Evolutionary conservation across 108 stramenopile genomes (phyloP), one percentile per base, ranked within the genome.

Genomic region (Fistulifera pelliculosa): DNA sequence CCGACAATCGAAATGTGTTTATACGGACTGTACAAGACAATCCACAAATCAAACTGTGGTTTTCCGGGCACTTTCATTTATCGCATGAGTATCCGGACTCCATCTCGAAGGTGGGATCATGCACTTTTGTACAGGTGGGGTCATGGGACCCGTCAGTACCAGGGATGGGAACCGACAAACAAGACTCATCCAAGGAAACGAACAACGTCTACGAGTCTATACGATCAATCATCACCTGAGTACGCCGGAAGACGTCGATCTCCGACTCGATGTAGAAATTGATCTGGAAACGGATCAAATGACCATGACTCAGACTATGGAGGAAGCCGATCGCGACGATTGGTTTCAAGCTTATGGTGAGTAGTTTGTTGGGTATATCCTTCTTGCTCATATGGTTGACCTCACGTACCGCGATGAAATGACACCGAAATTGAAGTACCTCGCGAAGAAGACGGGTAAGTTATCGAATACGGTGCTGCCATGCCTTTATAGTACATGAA

Each of bases 11-110:
- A 17, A 71, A 74, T 22, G 71, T 64, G 53, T 94, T 95, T 62
- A 81, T 92, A 52, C 69, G 85, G 45, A 47, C 85, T 35, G 93
- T 94, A 19, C 54, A 79, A 47, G 81, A 84, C 45, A 57, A 94
- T 58, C 80, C 66, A 15, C 66, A 60, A 47, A 85, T 97, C 66
- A 95, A 94, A 74, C 83, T 72, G 18, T 97, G 96, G 96, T 90
- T 90, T 42, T 77, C 77, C 11, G 96, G 96, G 18, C 96, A 97
- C 65, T 97, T 95, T 70, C 96, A 97, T 66, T 77, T 97, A 53
- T 72, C 81, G 22, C 85, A 85, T 42, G 87, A 85, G 56, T 63
- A 41, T 48, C 41, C 16, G 12, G 54, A 63, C 28, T 55, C 54
- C 27, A 49, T 60, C 7, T 70, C 81, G 65, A 81, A 79, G 73